Evolutionary conservation across 108 stramenopile species (phyloP).

Genomic region (Cyclotella kingstonii): DNA sequence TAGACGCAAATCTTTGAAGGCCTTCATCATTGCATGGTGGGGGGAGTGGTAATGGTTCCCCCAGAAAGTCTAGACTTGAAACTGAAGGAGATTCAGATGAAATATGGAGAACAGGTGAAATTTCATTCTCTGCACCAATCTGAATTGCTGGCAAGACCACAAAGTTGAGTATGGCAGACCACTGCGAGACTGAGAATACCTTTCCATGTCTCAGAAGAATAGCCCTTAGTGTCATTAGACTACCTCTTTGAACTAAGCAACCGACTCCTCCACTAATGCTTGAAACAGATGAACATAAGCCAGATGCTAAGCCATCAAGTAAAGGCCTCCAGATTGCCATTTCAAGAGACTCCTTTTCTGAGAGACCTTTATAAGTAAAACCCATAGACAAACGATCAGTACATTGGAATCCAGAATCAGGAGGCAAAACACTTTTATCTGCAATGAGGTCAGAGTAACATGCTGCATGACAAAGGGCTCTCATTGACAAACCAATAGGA

Average conservation of each 20-base stretch:
- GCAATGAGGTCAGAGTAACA: conserved; percentile 87
- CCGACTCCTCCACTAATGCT: conserved; percentile 74
- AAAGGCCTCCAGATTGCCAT: conserved; percentile 86
- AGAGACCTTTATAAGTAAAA: conserved; percentile 72
- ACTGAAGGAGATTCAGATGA: conserved; percentile 80
- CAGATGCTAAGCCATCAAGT: conserved; percentile 78
- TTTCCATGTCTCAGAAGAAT: conserved; percentile 83
- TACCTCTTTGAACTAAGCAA: conserved; percentile 80
- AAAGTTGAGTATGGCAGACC: conserved; percentile 55
- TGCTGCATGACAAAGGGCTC: conserved; percentile 85
- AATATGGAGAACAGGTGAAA: conserved; percentile 62
- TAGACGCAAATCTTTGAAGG: conserved; percentile 56
- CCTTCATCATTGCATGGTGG: conserved; percentile 70
- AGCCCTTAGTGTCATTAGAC: conserved; percentile 72
- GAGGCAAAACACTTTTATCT: conserved; percentile 60
- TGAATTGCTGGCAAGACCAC: conserved; percentile 73
- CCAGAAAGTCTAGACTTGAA: conserved; percentile 80
- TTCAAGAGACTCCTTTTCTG: conserved; percentile 64
- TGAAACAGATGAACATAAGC: conserved; percentile 53
- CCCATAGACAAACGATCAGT: conserved; percentile 49
- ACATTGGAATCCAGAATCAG: conserved; percentile 49
- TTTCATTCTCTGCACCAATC: conserved; percentile 62
- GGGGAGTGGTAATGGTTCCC: conserved; percentile 59
- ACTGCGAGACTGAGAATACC: conserved; percentile 62
- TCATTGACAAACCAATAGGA: conserved; percentile 79